Percentiles rank a stretch among this genome's conserved stretches.
phyloP scores from a whole-genome alignment of 208 protist genomes.

The Acanthamoeba triangularis region DNA sequence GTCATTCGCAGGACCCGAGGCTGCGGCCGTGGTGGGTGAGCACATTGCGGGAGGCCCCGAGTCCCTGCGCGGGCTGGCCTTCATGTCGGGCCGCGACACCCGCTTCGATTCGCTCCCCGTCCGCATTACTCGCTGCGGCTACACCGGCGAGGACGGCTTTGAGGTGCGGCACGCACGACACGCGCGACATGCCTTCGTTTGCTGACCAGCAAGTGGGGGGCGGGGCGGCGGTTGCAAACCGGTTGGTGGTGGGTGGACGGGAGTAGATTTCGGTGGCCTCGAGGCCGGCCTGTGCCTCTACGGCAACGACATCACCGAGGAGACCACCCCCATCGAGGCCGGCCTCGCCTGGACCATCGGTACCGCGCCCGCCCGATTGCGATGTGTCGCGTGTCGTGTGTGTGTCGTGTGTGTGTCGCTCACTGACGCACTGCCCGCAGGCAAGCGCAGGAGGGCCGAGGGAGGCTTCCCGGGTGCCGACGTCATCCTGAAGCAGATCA shows the following conservation, averaged over 20 bases:
- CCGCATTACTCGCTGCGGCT: conserved; percentile 94
- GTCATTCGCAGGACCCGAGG: conserved; percentile 76
- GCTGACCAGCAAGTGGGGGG: too few species aligned
- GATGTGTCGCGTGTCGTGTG: background rate
- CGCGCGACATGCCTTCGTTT: background rate
- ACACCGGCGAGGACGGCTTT: conserved; percentile 99
- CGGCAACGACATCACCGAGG: conserved; percentile 97
- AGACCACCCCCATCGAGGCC: conserved; percentile 96
- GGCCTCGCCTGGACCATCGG: conserved; percentile 96
- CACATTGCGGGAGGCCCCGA: conserved; percentile 71
- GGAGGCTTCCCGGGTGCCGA: conserved; percentile 96
- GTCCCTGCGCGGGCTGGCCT: conserved; percentile 81
- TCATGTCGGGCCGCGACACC: conserved; percentile 92
- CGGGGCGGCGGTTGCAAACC: background rate
- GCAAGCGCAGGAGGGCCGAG: conserved; percentile 95
- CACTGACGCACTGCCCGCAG: conserved; percentile 6
- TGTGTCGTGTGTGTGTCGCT: background rate
- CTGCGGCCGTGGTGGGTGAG: conserved; percentile 71
- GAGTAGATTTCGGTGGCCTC: conserved; percentile 87
- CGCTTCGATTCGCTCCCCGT: conserved; percentile 83
- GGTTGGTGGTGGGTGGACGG: background rate
- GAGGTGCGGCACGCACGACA: conserved; percentile 95
- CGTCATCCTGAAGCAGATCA: conserved; percentile 92
- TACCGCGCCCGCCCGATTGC: too few species aligned
- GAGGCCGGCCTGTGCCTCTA: conserved; percentile 99